Evolutionary conservation across 140 eudicot species (phyloP).

Genomic region (Flaveria floridana): DNA sequence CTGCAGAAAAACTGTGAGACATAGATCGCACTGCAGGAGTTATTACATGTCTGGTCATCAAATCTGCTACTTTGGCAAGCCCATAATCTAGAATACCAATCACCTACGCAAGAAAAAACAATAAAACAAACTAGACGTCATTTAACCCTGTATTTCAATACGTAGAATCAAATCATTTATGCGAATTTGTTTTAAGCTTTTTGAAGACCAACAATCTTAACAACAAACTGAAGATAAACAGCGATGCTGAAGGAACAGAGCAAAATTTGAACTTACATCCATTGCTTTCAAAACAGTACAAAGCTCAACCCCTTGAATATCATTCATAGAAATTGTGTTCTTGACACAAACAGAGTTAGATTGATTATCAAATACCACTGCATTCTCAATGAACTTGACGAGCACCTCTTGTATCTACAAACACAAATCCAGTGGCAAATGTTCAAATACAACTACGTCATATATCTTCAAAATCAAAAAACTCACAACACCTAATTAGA

Average conservation of each 20-base stretch:
- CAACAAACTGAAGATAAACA: not conserved
- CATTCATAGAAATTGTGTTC: slow-evolving; percentile 38
- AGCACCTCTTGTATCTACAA: slow-evolving; percentile 83
- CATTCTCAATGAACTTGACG: slow-evolving; percentile 63
- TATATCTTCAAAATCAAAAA: not conserved
- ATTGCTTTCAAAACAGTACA: slow-evolving; percentile 74
- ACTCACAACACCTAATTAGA: not conserved
- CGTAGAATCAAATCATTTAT: not conserved
- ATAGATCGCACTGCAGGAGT: slow-evolving; percentile 53
- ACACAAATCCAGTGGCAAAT: slow-evolving; percentile 50
- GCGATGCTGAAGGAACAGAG: slow-evolving; percentile 8
- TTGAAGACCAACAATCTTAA: not conserved
- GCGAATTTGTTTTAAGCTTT: not conserved
- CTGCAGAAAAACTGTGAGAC: slow-evolving; percentile 46
- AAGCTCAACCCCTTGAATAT: slow-evolving; percentile 56
- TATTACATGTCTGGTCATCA: slow-evolving; percentile 62
- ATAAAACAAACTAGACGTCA: not conserved
- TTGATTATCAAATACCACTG: slow-evolving; percentile 65
- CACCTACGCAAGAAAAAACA: slow-evolving; percentile 47
- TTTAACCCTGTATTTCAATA: not conserved
- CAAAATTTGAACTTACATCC: slow-evolving; percentile 62
- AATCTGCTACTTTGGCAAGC: slow-evolving; percentile 86
- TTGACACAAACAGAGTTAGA: slow-evolving; percentile 43
- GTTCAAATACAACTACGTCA: slow-evolving; percentile 20
- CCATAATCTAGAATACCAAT: slow-evolving; percentile 79